Evolutionary conservation across 108 stramenopile species (phyloP).

Genomic region (Nannochloropsis oceanica): DNA sequence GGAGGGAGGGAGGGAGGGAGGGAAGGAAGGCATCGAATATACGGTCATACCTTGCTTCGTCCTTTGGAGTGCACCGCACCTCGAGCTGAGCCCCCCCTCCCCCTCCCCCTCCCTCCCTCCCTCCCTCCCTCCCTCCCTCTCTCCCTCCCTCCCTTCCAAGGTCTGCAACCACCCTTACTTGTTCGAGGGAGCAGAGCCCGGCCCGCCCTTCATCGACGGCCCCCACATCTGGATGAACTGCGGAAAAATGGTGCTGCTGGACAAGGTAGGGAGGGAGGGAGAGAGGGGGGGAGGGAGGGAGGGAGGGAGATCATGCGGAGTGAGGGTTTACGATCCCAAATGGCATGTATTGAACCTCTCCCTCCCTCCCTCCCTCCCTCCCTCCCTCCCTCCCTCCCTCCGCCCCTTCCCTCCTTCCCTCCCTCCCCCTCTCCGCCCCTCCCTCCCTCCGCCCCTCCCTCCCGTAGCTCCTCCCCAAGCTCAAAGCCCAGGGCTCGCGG

Average conservation of each 20-base stretch:
- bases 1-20: neutral
- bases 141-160: neutral
- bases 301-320: neutral
- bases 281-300: neutral
- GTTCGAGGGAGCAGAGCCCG: constrained; percentile 89
- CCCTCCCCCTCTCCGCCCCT: neutral
- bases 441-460: too few relatives aligned
- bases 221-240: constrained; percentile 93
- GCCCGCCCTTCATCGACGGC: constrained; percentile 89
- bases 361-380: too few relatives aligned
- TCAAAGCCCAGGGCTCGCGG: constrained; percentile 37
- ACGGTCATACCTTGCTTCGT: too few relatives aligned
- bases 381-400: neutral
- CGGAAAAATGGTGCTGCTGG: constrained; percentile 67
- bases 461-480: constrained; percentile 40
- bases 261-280: constrained; percentile 11
- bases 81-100: neutral
- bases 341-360: too few relatives aligned
- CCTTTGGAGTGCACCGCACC: too few relatives aligned
- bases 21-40: neutral
- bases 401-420: constrained; percentile 21
- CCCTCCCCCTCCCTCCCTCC: neutral
- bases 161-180: constrained; percentile 99
- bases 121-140: neutral
- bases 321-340: too few relatives aligned